Conservation (phyloP, 345 rosid genomes). For the Clarkia xantiana region DNA sequence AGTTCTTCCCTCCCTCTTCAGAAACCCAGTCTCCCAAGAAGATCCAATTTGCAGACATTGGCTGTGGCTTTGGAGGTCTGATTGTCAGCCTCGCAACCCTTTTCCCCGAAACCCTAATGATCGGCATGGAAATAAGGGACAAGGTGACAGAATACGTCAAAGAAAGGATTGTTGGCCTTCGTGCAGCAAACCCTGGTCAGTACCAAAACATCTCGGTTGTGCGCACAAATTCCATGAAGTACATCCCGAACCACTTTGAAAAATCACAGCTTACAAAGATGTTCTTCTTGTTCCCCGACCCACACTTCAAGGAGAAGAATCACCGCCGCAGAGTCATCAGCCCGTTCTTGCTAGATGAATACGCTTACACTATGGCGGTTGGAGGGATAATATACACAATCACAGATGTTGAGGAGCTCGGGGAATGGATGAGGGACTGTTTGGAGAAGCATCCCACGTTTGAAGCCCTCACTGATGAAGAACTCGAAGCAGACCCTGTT, state of each 20-base stretch:
- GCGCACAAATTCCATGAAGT: constrained; percentile 41
- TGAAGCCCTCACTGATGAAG: constrained; percentile 18
- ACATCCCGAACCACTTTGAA: constrained; percentile 33
- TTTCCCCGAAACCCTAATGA: constrained; percentile 31
- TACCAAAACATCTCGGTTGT: constrained; percentile 31
- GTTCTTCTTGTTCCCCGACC: constrained; percentile 38
- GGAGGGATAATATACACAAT: constrained; percentile 37
- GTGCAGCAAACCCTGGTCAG: constrained; percentile 24
- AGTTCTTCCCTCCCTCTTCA: constrained; percentile 9
- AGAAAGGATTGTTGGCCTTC: constrained; percentile 26
- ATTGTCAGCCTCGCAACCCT: constrained; percentile 29
- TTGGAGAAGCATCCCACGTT: constrained; percentile 35
- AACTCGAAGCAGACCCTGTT: constrained; percentile 28
- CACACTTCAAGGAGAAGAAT: constrained; percentile 43
- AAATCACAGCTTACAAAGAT: constrained; percentile 33
- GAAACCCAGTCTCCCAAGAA: constrained; percentile 12
- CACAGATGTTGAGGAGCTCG: constrained; percentile 41
- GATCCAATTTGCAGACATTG: constrained; percentile 33
- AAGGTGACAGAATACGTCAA: constrained; percentile 36
- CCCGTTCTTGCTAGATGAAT: constrained; percentile 32
- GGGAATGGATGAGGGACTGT: constrained; percentile 38
- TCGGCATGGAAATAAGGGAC: constrained; percentile 42
- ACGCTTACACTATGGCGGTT: constrained; percentile 24
- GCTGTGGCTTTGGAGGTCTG: constrained; percentile 42
- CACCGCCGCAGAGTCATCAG: constrained; percentile 36